Evolutionary conservation across 805 yeast species (phyloP), one percentile per base, ranked within the genome.

Genomic region (Candida tammaniensis): DNA sequence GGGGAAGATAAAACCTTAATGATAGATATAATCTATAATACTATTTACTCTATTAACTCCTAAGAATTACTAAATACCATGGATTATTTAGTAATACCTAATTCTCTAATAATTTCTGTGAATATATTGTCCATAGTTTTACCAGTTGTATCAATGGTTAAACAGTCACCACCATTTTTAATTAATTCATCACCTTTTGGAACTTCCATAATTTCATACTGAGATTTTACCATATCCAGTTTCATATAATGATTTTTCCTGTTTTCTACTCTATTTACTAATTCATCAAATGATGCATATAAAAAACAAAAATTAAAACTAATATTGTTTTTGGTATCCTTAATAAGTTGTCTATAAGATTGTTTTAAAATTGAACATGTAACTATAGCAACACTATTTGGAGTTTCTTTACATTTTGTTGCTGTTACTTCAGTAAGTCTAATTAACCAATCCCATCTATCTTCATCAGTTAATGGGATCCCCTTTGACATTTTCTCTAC

Each of bases 391-490:
- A 52, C 44, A 3, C 52, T 37, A 11, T 55, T 38, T 24, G 48
- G 24, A 4, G 48, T 30, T 2, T 52, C 52, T 10, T 47, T 31
- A 4, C 80, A 69, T n/a, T 56, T 48, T 0, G 46, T 42, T 2
- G 75, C 60, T 1, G 80, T 61, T 4, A 44, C 43, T 5, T 47
- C 41, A 3, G 80, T 62, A 9, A 93, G 59, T 24, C 55, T 54
- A 24, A 65, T 57, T 13, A 93, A 70, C 98, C 98, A 93, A 1
- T 74, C 89, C 89, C 91, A 85, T 40, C 98, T 65, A 57, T 93
- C 98, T 2, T 80, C 93, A 52, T 93, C 98, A 0, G 80, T 76
- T 38, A 93, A 65, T 1, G 98, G 95, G 14, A 75, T 70, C 0
- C 95, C 95, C 14, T 65, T 49, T 2, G 83, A 59, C 98, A 93